Percentiles rank a stretch among this genome's conserved stretches.
Evolutionary conservation across 345 rosid species (phyloP).

Genomic region (Cardiospermum halicacabum): DNA sequence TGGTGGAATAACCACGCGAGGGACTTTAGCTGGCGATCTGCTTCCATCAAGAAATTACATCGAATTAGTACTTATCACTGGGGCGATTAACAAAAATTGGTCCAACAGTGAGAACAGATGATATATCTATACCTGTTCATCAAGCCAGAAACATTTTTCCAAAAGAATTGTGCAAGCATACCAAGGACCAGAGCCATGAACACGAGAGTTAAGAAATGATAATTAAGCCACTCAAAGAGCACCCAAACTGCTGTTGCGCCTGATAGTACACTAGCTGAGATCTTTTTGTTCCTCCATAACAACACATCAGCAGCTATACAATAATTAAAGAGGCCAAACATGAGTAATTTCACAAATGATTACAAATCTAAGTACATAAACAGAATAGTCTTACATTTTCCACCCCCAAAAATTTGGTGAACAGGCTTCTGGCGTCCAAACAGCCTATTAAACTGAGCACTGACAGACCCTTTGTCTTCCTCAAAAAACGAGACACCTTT

Average conservation of each 20-base stretch:
- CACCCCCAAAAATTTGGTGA: conserved; percentile 81
- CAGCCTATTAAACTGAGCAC: conserved; percentile 57
- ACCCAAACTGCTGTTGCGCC: conserved; percentile 82
- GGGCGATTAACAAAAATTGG: not conserved
- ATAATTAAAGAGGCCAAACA: conserved; percentile 11
- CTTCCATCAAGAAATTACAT: conserved; percentile 6
- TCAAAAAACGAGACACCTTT: conserved; percentile 60
- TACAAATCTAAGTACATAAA: not conserved
- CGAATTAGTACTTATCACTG: not conserved
- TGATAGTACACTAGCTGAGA: conserved; percentile 61
- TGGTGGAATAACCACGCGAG: conserved; percentile 73
- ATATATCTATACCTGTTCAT: conserved; percentile 45
- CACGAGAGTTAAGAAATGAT: conserved; percentile 68
- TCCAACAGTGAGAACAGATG: not conserved
- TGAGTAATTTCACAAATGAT: not conserved
- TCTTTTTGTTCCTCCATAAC: conserved; percentile 96
- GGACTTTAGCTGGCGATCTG: conserved; percentile 64
- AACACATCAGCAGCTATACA: conserved; percentile 94
- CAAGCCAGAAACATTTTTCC: conserved; percentile 73
- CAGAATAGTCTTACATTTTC: conserved; percentile 51
- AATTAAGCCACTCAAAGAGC: conserved; percentile 90
- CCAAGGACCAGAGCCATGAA: conserved; percentile 64
- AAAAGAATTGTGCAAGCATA: conserved; percentile 79
- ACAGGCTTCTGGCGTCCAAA: conserved; percentile 83
- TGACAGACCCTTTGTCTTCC: conserved; percentile 43